Evolutionary conservation across 495 filamentous ascomycete species (phyloP).

Genomic region (Neurospora sp.): DNA sequence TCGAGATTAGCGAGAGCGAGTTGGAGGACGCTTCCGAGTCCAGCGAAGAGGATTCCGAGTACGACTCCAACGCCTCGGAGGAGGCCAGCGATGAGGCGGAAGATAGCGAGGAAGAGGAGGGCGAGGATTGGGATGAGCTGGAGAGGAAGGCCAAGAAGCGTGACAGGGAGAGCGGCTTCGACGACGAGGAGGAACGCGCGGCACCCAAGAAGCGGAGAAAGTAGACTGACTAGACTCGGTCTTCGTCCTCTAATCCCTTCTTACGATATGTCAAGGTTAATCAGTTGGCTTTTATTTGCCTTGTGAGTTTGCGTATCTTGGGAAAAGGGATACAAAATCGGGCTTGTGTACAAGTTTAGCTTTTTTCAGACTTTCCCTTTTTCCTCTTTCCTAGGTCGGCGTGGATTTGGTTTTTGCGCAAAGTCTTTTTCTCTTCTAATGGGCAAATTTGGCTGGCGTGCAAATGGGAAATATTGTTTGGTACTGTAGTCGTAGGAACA

Average conservation of each 20-base stretch:
- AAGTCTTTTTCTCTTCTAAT: background rate
- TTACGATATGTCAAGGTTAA: background rate
- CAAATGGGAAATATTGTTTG: background rate
- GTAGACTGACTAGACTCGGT: conserved; percentile 5
- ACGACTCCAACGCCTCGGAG: conserved; percentile 80
- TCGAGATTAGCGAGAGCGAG: conserved; percentile 80
- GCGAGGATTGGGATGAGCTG: conserved; percentile 87
- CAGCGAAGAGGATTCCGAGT: conserved; percentile 82
- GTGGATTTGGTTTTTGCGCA: background rate
- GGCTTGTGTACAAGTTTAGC: background rate
- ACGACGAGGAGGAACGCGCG: conserved; percentile 50
- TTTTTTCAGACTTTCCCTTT: background rate
- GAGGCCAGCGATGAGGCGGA: conserved; percentile 58
- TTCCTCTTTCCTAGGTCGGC: background rate
- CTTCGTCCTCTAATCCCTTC: background rate
- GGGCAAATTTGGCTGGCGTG: background rate
- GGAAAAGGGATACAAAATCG: background rate
- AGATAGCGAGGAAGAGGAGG: conserved; percentile 64
- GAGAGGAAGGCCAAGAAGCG: conserved; percentile 85
- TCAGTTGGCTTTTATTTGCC: background rate
- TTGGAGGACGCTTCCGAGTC: conserved; percentile 69
- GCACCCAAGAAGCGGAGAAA: conserved; percentile 29
- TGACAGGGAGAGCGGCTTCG: conserved; percentile 62
- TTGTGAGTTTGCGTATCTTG: background rate
- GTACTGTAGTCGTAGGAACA: background rate